These are phyloP conservation scores for Euclidium syriacum DNA, from an alignment of 345 rosid genomes.

Conservation along the genomic window DNA sequence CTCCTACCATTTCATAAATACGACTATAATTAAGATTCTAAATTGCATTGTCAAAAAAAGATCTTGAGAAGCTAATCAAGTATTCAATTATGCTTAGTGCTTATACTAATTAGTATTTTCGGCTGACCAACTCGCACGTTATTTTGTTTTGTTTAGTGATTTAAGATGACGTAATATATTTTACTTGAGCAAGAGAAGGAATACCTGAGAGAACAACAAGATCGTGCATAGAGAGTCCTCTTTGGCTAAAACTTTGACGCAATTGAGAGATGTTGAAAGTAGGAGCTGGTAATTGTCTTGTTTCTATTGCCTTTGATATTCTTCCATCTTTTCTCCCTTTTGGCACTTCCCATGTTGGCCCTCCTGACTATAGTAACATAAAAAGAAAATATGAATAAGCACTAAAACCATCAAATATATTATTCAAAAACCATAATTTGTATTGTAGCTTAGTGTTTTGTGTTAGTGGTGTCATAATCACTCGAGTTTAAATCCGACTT, in stretches of 20 bases:
- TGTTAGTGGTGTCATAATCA: no score
- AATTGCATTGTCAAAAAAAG: neutral
- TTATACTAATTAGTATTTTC: no score
- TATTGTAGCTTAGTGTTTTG: no score
- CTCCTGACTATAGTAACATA: constrained; percentile 59
- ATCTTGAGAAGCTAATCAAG: no score
- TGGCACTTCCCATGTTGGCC: constrained; percentile 81
- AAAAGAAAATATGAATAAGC: neutral
- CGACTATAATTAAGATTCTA: neutral
- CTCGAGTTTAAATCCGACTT: no score
- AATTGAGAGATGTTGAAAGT: constrained; percentile 65
- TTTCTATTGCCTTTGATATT: constrained; percentile 68
- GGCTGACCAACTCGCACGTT: no score
- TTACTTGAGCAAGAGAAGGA: neutral
- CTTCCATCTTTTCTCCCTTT: constrained; percentile 91
- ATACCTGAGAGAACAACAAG: constrained; percentile 79
- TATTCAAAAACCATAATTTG: no score
- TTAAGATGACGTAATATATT: neutral
- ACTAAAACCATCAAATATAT: neutral
- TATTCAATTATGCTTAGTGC: no score
- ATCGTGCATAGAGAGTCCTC: constrained; percentile 66
- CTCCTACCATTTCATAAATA: constrained; percentile 36
- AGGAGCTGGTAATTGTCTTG: constrained; percentile 78
- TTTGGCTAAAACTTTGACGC: constrained; percentile 67
- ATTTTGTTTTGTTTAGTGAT: no score